Evolutionary conservation across 768 basidiomycete genomes (phyloP).

Genomic region (Agrocybe pediades): DNA sequence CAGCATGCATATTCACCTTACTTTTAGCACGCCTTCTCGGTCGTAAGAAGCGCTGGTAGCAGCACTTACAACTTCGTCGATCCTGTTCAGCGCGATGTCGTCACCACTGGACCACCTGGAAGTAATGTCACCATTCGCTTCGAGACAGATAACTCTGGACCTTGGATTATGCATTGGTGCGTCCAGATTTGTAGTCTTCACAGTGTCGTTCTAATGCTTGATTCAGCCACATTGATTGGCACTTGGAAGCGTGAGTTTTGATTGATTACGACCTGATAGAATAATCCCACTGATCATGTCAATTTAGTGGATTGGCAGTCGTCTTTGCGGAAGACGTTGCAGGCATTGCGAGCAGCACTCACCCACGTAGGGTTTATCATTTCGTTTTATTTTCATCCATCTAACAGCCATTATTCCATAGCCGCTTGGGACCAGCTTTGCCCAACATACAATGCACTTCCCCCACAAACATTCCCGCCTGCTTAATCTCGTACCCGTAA

Average conservation of each 20-base stretch:
- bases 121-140: slow-evolving; percentile 58
- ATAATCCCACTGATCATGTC: not conserved
- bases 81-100: slow-evolving; percentile 38
- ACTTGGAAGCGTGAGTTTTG: slow-evolving; percentile 33
- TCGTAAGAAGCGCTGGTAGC: slow-evolving; percentile 40
- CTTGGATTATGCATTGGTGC: slow-evolving; percentile 43
- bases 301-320: slow-evolving; percentile 25
- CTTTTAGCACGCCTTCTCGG: slow-evolving; percentile 33
- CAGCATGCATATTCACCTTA: not conserved
- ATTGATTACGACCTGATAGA: not conserved
- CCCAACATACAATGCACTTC: slow-evolving; percentile 1
- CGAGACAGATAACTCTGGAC: slow-evolving; percentile 63
- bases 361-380: slow-evolving; percentile 27
- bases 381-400: not conserved
- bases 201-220: not conserved
- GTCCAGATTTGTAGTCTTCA: slow-evolving; percentile 28
- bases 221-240: slow-evolving; percentile 37
- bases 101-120: slow-evolving; percentile 7
- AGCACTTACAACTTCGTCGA: slow-evolving; percentile 41
- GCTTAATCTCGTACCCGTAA: too few species aligned
- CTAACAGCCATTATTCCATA: not conserved
- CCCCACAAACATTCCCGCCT: not conserved
- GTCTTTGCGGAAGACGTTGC: slow-evolving; percentile 37
- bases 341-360: slow-evolving; percentile 14
- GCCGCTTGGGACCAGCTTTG: slow-evolving; percentile 8